Evolutionary conservation across 768 basidiomycete genomes (phyloP), one percentile per base, ranked within the genome.

Genomic region (Podaxis sp.): DNA sequence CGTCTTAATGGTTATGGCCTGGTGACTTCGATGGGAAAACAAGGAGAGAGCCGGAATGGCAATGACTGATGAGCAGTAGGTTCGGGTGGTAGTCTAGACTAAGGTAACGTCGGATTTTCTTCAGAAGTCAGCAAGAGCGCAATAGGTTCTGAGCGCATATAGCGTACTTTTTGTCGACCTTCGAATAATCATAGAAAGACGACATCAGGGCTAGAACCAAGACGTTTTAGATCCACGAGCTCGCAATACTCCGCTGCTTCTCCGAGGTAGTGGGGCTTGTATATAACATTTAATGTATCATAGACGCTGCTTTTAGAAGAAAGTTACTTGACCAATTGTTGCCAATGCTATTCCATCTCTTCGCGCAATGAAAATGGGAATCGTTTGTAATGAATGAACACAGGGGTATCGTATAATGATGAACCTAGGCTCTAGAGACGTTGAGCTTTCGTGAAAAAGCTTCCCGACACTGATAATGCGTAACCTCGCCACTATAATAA

Each of bases 401-500:
- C 46, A 30, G 12, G 22, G 10, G 33, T 30, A 56, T 20, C 20
- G 26, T 44, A 24, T 26, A 28, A 17, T 12, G 26, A 33, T 33
- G 8, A 33, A 10, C 49, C 49, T 58, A 53, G 30, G 36, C 28
- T 63, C 71, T 65, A 36, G 68, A 75, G 64, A 84, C 81, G 50
- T 80, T 80, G 58, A 89, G 69, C 61, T 77, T 82, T 54, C 74
- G 77, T 10, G 91, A 78, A 71, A 95, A 97, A 0, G 83, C 81
- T 71, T 97, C 96, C 28, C 95, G 89, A 71, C 96, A 99, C 65
- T 96, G 92, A 73, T 96, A 95, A 75, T 98, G 96, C 0, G 95
- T 99, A 2, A 97, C 96, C 75, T 96, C 94, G 8, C 96, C 96
- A 54, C 95, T 97, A 68, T 38, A 37, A 40, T 8, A 50, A 33